Evolutionary conservation across 768 basidiomycete species (phyloP).

Genomic region (Tremella yokohamensis): DNA sequence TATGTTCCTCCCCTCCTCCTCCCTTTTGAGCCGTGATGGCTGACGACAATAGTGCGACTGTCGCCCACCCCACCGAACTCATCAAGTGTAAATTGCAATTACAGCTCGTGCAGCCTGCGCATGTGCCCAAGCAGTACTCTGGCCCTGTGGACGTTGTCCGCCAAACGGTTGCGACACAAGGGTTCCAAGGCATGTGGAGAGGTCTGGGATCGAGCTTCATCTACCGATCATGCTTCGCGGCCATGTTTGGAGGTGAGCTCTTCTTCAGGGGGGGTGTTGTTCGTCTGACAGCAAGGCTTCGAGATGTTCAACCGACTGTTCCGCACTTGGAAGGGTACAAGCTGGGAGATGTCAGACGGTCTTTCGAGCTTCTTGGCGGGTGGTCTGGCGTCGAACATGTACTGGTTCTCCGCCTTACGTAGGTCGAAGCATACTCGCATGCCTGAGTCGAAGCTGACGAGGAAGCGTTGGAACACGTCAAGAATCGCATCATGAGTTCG

Average conservation of each 20-base stretch:
- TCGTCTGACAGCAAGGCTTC: constrained; percentile 26
- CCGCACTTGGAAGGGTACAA: constrained; percentile 59
- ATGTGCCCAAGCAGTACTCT: constrained; percentile 59
- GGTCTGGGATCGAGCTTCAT: constrained; percentile 70
- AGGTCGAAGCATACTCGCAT: constrained; percentile 5
- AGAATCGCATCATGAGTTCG: constrained; percentile 61
- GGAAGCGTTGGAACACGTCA: constrained; percentile 69
- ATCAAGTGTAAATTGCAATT: constrained; percentile 61
- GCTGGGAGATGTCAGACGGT: constrained; percentile 56
- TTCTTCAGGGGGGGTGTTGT: constrained; percentile 11
- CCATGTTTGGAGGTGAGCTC: constrained; percentile 62
- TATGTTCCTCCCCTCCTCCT: constrained; percentile 18
- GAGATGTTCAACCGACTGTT: constrained; percentile 64
- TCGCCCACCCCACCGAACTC: constrained; percentile 74
- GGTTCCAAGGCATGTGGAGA: constrained; percentile 66
- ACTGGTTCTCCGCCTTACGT: constrained; percentile 46
- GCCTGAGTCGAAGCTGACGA: background rate
- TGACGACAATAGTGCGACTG: constrained; percentile 56
- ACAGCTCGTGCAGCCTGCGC: constrained; percentile 41
- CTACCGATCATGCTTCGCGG: constrained; percentile 69
- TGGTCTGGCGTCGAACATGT: constrained; percentile 50
- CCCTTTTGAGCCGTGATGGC: background rate
- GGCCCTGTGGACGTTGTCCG: constrained; percentile 53
- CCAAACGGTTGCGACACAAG: constrained; percentile 63
- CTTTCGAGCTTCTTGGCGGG: constrained; percentile 51